These are phyloP conservation scores for Mimosa pudica DNA, from an alignment of 306 rosid genomes.

Conservation along the genomic window DNA sequence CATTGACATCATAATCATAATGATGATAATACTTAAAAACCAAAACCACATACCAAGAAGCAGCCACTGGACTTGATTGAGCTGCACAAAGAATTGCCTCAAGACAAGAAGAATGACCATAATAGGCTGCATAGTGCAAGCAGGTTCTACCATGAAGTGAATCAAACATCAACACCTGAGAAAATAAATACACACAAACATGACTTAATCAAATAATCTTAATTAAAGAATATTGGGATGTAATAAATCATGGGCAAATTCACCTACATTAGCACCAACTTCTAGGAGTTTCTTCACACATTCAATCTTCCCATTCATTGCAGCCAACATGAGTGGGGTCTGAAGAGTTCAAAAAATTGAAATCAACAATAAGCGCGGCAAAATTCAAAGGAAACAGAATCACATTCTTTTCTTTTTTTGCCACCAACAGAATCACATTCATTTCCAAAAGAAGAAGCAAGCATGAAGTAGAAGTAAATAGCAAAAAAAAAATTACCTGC, in stretches of 20 bases:
- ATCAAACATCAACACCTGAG: constrained; percentile 92
- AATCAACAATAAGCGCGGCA: constrained; percentile 32
- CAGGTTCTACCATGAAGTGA: constrained; percentile 83
- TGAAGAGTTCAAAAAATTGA: constrained; percentile 47
- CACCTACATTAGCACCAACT: constrained; percentile 85
- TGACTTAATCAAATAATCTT: constrained; percentile 1
- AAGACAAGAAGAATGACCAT: constrained; percentile 86
- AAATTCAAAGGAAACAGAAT: constrained; percentile 19
- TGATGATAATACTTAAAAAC: neutral
- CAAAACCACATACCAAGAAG: constrained; percentile 72
- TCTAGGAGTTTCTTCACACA: constrained; percentile 80
- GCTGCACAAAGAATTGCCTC: constrained; percentile 82
- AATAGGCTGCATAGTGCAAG: constrained; percentile 88
- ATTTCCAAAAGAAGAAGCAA: constrained; percentile 6
- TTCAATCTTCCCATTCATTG: constrained; percentile 90
- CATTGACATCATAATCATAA: neutral
- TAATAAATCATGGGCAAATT: constrained; percentile 21
- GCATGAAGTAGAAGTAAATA: neutral
- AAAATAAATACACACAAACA: constrained; percentile 16
- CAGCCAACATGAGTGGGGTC: constrained; percentile 98
- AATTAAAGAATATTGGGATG: neutral
- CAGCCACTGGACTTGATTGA: constrained; percentile 84
- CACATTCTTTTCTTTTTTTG: constrained; percentile 1
- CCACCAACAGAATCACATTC: constrained; percentile 9
- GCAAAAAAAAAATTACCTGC: constrained; percentile 53